A percentile compares a stretch with the other conserved stretches of the same genome.
Evolutionary conservation across 164 flowering plant species (phyloP).

Genomic region (Liriodendron chinense): DNA sequence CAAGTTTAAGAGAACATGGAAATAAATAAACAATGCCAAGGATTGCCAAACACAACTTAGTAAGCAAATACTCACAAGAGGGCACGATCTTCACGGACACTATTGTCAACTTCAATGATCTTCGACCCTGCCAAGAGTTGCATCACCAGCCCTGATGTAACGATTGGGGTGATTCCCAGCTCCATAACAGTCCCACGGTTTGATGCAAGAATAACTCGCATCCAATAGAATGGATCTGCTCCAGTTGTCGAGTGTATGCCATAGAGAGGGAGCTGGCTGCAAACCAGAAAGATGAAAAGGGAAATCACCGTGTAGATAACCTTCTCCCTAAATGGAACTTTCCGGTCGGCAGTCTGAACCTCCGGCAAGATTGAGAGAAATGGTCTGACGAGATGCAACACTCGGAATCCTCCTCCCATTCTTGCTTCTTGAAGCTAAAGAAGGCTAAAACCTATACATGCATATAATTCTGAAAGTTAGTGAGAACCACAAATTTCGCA

Average conservation of each 20-base stretch:
- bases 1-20: neutral
- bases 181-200: slow-evolving; percentile 64
- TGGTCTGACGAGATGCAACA: slow-evolving; percentile 51
- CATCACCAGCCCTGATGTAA: slow-evolving; percentile 60
- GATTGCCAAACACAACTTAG: neutral
- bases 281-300: slow-evolving; percentile 48
- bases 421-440: neutral
- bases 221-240: slow-evolving; percentile 64
- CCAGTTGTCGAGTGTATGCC: slow-evolving; percentile 58
- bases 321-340: slow-evolving; percentile 56
- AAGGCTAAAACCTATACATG: neutral
- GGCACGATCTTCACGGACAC: slow-evolving; percentile 54
- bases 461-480: neutral
- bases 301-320: slow-evolving; percentile 52
- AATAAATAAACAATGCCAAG: neutral
- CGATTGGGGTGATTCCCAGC: slow-evolving; percentile 58
- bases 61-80: slow-evolving; percentile 34
- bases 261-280: slow-evolving; percentile 61
- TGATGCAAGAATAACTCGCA: slow-evolving; percentile 62
- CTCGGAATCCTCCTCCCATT: slow-evolving; percentile 50
- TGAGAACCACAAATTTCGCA: no score
- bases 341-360: slow-evolving; percentile 50
- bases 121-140: slow-evolving; percentile 57
- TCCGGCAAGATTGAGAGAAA: slow-evolving; percentile 50
- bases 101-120: slow-evolving; percentile 54